Percentiles rank a stretch among this genome's conserved stretches.
Conservation (phyloP, 2,329 filamentous ascomycete genomes). For the Fusarium clavum region DNA sequence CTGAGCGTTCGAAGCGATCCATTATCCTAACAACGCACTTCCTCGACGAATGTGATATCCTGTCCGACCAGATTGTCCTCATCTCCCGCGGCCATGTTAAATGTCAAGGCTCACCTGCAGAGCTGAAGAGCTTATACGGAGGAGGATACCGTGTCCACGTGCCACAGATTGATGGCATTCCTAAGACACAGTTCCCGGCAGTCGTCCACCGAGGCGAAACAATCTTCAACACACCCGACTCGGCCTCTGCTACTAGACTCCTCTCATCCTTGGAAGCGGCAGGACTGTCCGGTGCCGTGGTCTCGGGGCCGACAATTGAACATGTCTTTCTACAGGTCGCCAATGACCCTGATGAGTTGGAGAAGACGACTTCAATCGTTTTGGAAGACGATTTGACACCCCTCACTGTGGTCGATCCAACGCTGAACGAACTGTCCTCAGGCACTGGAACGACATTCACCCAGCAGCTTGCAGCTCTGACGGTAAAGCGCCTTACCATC, state of each 20-base stretch:
- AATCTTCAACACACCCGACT: slow-evolving; percentile 65
- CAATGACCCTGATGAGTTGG: slow-evolving; percentile 29
- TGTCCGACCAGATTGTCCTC: slow-evolving; percentile 75
- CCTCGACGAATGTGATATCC: slow-evolving; percentile 75
- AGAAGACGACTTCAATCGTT: slow-evolving; percentile 26
- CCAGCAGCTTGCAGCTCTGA: not conserved
- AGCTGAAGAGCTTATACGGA: slow-evolving; percentile 71
- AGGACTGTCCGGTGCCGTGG: slow-evolving; percentile 53
- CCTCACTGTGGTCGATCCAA: slow-evolving; percentile 18
- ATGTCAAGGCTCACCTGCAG: slow-evolving; percentile 71
- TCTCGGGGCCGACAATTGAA: slow-evolving; percentile 50
- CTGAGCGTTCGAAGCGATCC: slow-evolving; percentile 70
- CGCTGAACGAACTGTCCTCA: not conserved
- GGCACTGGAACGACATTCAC: not conserved
- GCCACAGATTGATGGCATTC: slow-evolving; percentile 42
- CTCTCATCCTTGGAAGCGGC: slow-evolving; percentile 61
- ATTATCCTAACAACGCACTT: slow-evolving; percentile 78
- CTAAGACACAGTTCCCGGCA: slow-evolving; percentile 46
- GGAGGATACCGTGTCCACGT: slow-evolving; percentile 71
- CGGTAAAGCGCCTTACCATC: not conserved
- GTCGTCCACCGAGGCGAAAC: slow-evolving; percentile 66
- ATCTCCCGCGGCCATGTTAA: slow-evolving; percentile 72
- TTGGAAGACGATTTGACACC: slow-evolving; percentile 20
- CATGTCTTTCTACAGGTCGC: slow-evolving; percentile 50
- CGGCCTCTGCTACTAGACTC: slow-evolving; percentile 43